phyloP scores from a whole-genome alignment of 2,329 filamentous ascomycete genomes.

The Ophiostoma quercus region DNA sequence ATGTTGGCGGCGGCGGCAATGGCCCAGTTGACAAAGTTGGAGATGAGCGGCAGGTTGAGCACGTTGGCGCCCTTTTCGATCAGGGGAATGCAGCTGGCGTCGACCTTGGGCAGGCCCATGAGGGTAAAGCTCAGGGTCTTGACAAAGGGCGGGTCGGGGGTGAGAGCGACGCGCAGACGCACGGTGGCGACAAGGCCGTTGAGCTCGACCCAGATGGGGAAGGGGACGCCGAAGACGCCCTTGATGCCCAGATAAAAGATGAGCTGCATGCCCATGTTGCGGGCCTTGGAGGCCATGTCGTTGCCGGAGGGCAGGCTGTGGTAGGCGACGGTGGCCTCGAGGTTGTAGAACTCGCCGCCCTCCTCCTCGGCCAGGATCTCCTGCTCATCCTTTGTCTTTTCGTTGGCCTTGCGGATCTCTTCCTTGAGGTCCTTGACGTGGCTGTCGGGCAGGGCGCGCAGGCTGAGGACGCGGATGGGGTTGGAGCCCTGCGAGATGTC shows the following conservation, averaged over 20 bases:
- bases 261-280: constrained; percentile 95
- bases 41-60: constrained; percentile 85
- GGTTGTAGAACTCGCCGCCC: constrained; percentile 86
- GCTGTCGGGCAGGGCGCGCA: constrained; percentile 76
- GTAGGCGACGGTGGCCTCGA: constrained; percentile 86
- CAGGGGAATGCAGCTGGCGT: constrained; percentile 87
- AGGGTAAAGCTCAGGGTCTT: constrained; percentile 90
- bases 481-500: constrained; percentile 94
- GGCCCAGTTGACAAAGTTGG: constrained; percentile 94
- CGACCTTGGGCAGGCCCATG: constrained; percentile 87
- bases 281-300: constrained; percentile 71
- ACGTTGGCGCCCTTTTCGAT: constrained; percentile 86
- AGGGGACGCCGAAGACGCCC: constrained; percentile 80
- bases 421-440: constrained; percentile 79
- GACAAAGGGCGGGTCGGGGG: constrained; percentile 84
- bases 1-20: constrained; percentile 80
- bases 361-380: constrained; percentile 85
- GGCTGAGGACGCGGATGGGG: constrained; percentile 78
- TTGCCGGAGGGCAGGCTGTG: constrained; percentile 71
- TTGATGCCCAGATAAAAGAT: constrained; percentile 90
- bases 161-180: constrained; percentile 74
- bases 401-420: constrained; percentile 70
- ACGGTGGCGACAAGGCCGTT: constrained; percentile 85
- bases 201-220: constrained; percentile 85
- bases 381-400: constrained; percentile 76